Evolutionary conservation across 257 asterid genomes (phyloP).

Genomic region (Ophiorrhiza pumila): DNA sequence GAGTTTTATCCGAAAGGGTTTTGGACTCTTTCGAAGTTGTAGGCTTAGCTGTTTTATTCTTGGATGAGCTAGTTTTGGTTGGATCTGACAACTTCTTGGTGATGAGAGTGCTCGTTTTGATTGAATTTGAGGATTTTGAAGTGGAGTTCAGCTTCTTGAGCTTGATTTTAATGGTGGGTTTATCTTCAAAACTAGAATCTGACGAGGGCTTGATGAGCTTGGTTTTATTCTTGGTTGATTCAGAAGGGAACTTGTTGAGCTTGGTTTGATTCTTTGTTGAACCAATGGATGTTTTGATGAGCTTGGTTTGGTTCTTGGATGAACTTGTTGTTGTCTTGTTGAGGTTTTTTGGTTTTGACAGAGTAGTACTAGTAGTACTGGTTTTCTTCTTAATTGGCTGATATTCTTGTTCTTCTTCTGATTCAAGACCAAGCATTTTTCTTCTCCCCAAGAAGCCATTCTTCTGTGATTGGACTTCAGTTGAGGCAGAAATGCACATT

Average conservation of each 20-base stretch:
- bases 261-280: slow-evolving; percentile 51
- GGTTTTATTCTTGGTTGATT: slow-evolving; percentile 34
- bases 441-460: slow-evolving; percentile 25
- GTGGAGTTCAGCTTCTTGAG: slow-evolving; percentile 69
- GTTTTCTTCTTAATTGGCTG: slow-evolving; percentile 18
- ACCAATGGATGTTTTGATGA: slow-evolving; percentile 21
- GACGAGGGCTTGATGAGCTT: slow-evolving; percentile 33
- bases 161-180: slow-evolving; percentile 36
- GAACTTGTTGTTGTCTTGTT: slow-evolving; percentile 3
- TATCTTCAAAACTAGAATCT: slow-evolving; percentile 12
- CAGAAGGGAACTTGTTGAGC: slow-evolving; percentile 23
- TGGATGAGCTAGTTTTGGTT: slow-evolving; percentile 33
- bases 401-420: slow-evolving; percentile 30
- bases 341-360: slow-evolving; percentile 38
- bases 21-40: slow-evolving; percentile 23
- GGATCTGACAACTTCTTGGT: slow-evolving; percentile 60
- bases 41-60: slow-evolving; percentile 51
- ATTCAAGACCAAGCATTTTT: slow-evolving; percentile 28
- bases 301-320: slow-evolving; percentile 35
- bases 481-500: slow-evolving; percentile 33
- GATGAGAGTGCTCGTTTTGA: slow-evolving; percentile 24
- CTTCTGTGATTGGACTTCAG: slow-evolving; percentile 16
- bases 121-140: slow-evolving; percentile 46
- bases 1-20: slow-evolving; percentile 16
- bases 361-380: neutral